phyloP scores from a whole-genome alignment of 202 grass and related monocot species.

The Hordeum pubiflorum region DNA sequence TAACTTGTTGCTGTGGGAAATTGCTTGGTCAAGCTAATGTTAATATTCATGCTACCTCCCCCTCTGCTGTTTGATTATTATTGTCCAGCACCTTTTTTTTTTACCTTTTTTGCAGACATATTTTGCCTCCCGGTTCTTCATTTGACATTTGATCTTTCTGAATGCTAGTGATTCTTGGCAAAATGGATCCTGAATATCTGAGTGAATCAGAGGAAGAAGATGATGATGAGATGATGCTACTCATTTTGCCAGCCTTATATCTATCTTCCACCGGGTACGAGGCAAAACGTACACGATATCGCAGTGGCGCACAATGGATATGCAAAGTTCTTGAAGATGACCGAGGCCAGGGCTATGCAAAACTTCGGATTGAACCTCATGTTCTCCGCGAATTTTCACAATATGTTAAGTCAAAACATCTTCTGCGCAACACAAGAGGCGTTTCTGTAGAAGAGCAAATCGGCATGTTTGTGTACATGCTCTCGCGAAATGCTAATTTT shows the following conservation, averaged over 20 bases:
- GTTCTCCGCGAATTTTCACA: conserved; percentile 23
- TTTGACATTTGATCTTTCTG: background rate
- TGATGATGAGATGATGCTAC: conserved; percentile 46
- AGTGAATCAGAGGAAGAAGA: conserved; percentile 32
- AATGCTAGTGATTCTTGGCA: background rate
- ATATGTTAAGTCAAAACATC: conserved; percentile 25
- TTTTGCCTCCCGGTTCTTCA: background rate
- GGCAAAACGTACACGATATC: background rate
- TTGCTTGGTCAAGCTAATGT: background rate
- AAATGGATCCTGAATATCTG: conserved; percentile 28
- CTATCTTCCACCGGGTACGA: background rate
- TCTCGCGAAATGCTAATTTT: conserved; percentile 41
- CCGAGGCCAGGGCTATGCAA: conserved; percentile 30
- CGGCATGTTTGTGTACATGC: conserved; percentile 55
- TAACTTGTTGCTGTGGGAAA: background rate
- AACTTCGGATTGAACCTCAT: conserved; percentile 24
- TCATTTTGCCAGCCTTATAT: conserved; percentile 35
- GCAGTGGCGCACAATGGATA: conserved; percentile 11
- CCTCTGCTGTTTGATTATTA: background rate
- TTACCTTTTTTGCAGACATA: background rate
- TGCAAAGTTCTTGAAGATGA: conserved; percentile 38
- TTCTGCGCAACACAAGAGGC: conserved; percentile 36
- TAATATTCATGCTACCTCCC: background rate
- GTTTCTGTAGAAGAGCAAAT: conserved; percentile 53
- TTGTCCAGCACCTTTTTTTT: background rate